Evolutionary conservation across 2,329 filamentous ascomycete genomes (phyloP).

Genomic region (Ascochyta pisi): DNA sequence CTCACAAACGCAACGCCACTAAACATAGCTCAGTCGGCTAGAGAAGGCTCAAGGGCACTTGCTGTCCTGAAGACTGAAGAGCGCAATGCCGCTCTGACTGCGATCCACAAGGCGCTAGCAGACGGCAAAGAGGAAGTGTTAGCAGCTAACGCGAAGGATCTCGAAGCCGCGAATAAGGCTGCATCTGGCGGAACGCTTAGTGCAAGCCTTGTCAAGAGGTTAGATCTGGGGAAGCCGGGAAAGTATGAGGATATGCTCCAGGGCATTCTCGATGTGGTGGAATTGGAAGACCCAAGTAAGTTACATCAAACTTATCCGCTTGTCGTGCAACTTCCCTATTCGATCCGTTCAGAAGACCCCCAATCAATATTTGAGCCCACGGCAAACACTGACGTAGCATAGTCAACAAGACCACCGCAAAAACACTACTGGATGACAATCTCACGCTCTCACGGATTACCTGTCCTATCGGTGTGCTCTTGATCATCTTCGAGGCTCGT

Average conservation of each 20-base stretch:
- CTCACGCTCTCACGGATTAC: constrained; percentile 86
- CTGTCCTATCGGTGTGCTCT: constrained; percentile 93
- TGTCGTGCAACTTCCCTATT: neutral
- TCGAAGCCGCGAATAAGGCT: constrained; percentile 75
- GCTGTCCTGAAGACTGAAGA: constrained; percentile 77
- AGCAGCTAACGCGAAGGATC: constrained; percentile 83
- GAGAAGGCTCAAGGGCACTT: constrained; percentile 80
- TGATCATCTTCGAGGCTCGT: constrained; percentile 97
- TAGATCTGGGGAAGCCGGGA: constrained; percentile 84
- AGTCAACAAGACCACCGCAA: constrained; percentile 85
- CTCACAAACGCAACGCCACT: constrained; percentile 83
- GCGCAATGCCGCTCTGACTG: constrained; percentile 83
- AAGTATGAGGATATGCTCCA: constrained; percentile 99
- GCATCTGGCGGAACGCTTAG: constrained; percentile 78
- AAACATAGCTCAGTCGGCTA: constrained; percentile 79
- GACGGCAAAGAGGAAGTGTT: constrained; percentile 77
- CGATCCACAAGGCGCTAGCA: constrained; percentile 79
- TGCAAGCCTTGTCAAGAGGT: constrained; percentile 81
- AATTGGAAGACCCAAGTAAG: constrained; percentile 83
- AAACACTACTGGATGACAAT: constrained; percentile 85
- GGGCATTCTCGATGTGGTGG: constrained; percentile 87
- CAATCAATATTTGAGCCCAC: neutral
- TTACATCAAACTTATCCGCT: constrained; percentile 21
- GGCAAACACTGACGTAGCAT: constrained; percentile 15
- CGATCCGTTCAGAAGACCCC: neutral